phyloP scores from a whole-genome alignment of 2,329 filamentous ascomycete genomes.

The Furcasterigmium furcatum region DNA sequence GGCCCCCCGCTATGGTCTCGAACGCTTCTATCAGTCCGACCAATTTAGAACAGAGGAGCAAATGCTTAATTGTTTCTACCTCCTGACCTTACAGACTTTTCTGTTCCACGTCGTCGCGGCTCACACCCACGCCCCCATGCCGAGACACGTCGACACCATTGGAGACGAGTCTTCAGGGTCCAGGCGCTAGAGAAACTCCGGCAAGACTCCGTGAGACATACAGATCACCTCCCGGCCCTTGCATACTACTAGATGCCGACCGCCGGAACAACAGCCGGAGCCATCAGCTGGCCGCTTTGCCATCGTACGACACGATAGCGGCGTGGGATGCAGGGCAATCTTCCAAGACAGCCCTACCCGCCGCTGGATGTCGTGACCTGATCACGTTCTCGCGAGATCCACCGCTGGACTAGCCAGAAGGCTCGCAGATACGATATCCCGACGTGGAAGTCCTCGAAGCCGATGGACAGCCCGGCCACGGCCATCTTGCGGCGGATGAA shows the following conservation, averaged over 20 bases:
- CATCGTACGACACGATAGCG: too few relatives aligned
- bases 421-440: slow-evolving; percentile 18
- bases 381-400: slow-evolving; percentile 16
- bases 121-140: too few relatives aligned
- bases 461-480: slow-evolving; percentile 20
- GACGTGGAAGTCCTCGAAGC: slow-evolving; percentile 20
- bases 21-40: neutral
- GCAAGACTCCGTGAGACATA: too few relatives aligned
- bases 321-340: too few relatives aligned
- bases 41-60: neutral
- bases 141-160: too few relatives aligned
- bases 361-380: neutral
- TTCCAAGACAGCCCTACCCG: too few relatives aligned
- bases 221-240: too few relatives aligned
- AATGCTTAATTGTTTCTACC: neutral
- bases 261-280: too few relatives aligned
- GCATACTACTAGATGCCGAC: too few relatives aligned
- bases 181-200: too few relatives aligned
- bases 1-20: neutral
- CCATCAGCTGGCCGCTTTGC: too few relatives aligned
- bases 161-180: too few relatives aligned
- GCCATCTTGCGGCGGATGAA: slow-evolving; percentile 25
- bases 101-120: neutral
- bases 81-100: neutral
- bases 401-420: slow-evolving; percentile 23